phyloP scores from a whole-genome alignment of 2,329 filamentous ascomycete genomes.

The Orbilia blumenaviensis region DNA sequence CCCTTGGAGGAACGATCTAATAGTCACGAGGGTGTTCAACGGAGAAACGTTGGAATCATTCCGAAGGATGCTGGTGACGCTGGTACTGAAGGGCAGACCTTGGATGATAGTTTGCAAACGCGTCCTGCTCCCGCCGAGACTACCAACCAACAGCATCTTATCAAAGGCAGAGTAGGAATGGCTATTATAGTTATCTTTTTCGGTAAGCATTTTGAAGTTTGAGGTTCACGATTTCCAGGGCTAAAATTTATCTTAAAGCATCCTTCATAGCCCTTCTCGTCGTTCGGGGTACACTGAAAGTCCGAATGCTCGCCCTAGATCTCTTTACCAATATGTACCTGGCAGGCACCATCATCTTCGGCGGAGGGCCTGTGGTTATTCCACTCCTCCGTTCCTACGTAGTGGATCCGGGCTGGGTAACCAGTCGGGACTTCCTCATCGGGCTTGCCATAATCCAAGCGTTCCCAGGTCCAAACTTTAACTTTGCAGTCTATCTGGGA shows the following conservation, averaged over 20 bases:
- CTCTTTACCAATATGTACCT: slow-evolving; percentile 79
- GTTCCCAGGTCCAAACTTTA: slow-evolving; percentile 72
- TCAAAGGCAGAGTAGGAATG: slow-evolving; percentile 19
- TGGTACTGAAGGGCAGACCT: background rate
- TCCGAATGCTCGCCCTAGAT: slow-evolving; percentile 65
- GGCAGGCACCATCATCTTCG: slow-evolving; percentile 73
- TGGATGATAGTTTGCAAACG: background rate
- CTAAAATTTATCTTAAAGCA: slow-evolving; percentile 59
- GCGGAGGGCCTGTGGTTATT: slow-evolving; percentile 72
- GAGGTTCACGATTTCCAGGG: background rate
- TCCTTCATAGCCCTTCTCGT: slow-evolving; percentile 70
- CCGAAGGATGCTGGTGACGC: background rate
- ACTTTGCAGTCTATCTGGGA: slow-evolving; percentile 70
- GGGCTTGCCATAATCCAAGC: slow-evolving; percentile 76
- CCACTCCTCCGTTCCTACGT: slow-evolving; percentile 71
- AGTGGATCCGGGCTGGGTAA: slow-evolving; percentile 75
- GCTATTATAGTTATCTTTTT: slow-evolving; percentile 62
- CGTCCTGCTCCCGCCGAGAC: background rate
- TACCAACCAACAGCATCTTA: background rate
- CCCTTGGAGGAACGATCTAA: background rate
- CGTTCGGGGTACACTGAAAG: slow-evolving; percentile 61
- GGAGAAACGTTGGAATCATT: background rate
- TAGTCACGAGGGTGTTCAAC: background rate
- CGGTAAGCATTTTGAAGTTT: slow-evolving; percentile 56
- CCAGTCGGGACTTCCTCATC: slow-evolving; percentile 74